phyloP scores from a whole-genome alignment of 225 moss, liverwort and hornwort genomes.

The Bryum argenteum region DNA sequence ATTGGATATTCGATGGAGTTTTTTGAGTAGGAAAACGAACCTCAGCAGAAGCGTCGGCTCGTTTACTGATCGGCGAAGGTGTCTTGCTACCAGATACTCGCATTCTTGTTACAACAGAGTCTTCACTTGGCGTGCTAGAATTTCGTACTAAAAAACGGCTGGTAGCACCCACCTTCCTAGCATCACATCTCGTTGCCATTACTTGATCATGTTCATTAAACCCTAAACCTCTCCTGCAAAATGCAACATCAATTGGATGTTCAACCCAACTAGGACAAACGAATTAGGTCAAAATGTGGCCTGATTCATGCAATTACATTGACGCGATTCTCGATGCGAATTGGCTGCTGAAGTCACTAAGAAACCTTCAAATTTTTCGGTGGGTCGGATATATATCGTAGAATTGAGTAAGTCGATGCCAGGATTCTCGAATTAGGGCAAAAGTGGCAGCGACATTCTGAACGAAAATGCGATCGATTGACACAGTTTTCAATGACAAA shows the following conservation, averaged over 20 bases:
- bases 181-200: constrained; percentile 6
- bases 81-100: constrained; percentile 32
- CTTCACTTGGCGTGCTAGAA: constrained; percentile 27
- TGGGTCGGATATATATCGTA: too few species aligned
- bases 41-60: constrained; percentile 28
- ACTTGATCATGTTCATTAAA: constrained; percentile 31
- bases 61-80: constrained; percentile 26
- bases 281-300: too few species aligned
- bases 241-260: constrained; percentile 5
- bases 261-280: neutral
- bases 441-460: too few species aligned
- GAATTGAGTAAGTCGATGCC: too few species aligned
- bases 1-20: neutral
- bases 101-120: constrained; percentile 27
- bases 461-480: too few species aligned
- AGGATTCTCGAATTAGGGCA: too few species aligned
- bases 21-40: constrained; percentile 26
- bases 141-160: constrained; percentile 25
- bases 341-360: neutral
- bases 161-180: constrained; percentile 2
- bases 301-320: neutral
- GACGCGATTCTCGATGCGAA: neutral
- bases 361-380: too few species aligned
- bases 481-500: neutral
- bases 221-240: constrained; percentile 46